These are phyloP conservation scores for Kuraishia capsulata DNA, from an alignment of 805 yeast species.

Conservation along the genomic window DNA sequence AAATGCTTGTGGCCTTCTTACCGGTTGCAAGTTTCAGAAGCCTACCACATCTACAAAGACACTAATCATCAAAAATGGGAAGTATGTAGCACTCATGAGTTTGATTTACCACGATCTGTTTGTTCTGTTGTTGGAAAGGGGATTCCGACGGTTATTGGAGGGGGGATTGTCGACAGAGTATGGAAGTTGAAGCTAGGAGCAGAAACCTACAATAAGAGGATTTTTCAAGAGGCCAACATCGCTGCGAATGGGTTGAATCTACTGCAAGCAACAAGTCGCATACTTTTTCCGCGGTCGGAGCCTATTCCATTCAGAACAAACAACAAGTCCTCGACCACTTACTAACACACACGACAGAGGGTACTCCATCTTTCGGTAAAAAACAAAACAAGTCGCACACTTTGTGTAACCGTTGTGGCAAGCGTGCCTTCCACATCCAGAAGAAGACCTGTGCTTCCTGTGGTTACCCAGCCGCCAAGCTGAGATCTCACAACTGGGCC, in stretches of 20 bases:
- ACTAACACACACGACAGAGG: conserved; percentile 54
- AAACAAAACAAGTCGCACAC: conserved; percentile 99
- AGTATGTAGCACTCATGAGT: conserved; percentile 1
- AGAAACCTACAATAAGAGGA: too few species aligned
- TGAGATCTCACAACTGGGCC: conserved; percentile 99
- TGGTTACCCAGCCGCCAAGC: conserved; percentile 99
- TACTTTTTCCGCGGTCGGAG: too few species aligned
- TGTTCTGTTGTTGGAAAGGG: too few species aligned
- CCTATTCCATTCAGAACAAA: too few species aligned
- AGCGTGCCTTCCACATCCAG: conserved; percentile 98
- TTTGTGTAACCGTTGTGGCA: conserved; percentile 98
- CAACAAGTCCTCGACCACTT: too few species aligned
- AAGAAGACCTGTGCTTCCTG: conserved; percentile 98
- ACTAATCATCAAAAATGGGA: conserved; percentile 3
- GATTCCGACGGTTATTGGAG: too few species aligned
- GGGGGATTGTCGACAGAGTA: too few species aligned
- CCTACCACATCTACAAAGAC: neutral
- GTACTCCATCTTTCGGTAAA: conserved; percentile 99
- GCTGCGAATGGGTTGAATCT: too few species aligned
- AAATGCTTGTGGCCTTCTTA: neutral
- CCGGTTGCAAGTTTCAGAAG: neutral
- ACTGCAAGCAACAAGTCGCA: too few species aligned
- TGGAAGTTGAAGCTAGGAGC: too few species aligned
- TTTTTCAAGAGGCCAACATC: too few species aligned
- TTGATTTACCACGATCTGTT: too few species aligned